Base-by-base conservation (phyloP, 1,284 basidiomycete genomes). In the Leccinum pseudoinsigne region DNA sequence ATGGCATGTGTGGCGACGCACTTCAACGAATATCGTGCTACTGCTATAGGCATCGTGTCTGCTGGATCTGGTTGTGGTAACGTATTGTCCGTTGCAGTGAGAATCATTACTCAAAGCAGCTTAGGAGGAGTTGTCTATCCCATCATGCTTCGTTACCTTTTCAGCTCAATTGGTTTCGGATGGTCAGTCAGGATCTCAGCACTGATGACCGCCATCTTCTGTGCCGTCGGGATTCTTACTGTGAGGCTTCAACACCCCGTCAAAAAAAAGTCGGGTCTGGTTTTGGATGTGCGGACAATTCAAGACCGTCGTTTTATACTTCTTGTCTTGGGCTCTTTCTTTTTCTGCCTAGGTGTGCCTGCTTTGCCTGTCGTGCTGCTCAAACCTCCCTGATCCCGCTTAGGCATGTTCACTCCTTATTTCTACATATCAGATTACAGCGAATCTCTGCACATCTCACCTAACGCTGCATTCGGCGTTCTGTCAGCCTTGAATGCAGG, bases 61-160 rank as follows among this genome's bases (percentile, higher is more conserved):
- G 78, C 85, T 51, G 84, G 86, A 51, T 82, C 86, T 58, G 81
- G 85, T 62, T 67, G 82, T 62, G 85, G 85, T 86, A 68, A 65
- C 74, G 69, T 61, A 4, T 54, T 61, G 54, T 61, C 59, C 60
- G 57, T 60, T 67, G 42, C 38, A 2, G 16, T 71, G 69, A 55
- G 63, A 60, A 71, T 70, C 58, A 54, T 56, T 64, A 64, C 66
- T 70, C 14, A 64, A 62, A 31, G 50, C 53, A 26, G 55, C 47
- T 62, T 70, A 82, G 88, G 88, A 26, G 89, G 89, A 7, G 84
- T 90, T 4, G 76, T 89, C 9, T 90, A 84, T 67, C 87, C 89
- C 0, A 83, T 90, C 62, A 79, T 89, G 76, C 79, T 90, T 28
- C 84, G 84, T 64, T 77, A 77, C 26, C 81, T 90, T 12, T 88